Evolutionary conservation across 805 yeast genomes (phyloP), one percentile per base, ranked within the genome.

Genomic region (Suhomyces canberraensis): DNA sequence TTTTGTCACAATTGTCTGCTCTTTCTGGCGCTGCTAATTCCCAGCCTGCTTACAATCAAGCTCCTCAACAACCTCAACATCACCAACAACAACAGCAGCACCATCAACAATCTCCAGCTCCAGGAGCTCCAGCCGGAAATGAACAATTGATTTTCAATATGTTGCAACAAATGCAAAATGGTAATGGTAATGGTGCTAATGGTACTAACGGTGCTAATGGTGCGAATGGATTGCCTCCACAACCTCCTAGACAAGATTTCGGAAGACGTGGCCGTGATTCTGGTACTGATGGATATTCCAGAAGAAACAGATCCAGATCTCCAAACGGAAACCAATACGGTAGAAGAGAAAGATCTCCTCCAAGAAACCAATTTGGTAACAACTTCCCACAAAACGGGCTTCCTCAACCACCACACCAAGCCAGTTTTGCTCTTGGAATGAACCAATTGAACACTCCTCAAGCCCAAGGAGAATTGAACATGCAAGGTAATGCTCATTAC

Each of bases 401-500:
- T 24, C 36, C 30, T 25, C 40, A 45, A 35, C 37, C 44, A 36
- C 40, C 38, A 9, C 38, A 19, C 3, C 40, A 37, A 16, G 22
- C 22, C 22, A 20, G 9, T 20, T 20, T 20, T 9, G 8, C 7
- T 7, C 22, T 20, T 9, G 22, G 22, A 7, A 20, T 20, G 22
- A 20, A 20, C 22, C 46, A 37, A 16, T 21, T 19, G 8, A 29
- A 17, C 22, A 29, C 14, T 19, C 24, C 20, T 16, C 32, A 31
- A 11, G 25, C 27, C n/a, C 34, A 31, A 9, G 39, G 32, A 16
- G 93, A 85, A 60, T 63, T 66, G 48, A 85, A 85, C 54, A 61
- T 71, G 4, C 86, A 85, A 26, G 81, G 85, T 3, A 81, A 80
- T 35, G 80, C 84, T 3, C 89, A 85, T 60, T 84, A 66, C 60